Conservation (phyloP, 2,329 filamentous ascomycete genomes). For the Sordariomycetes sp. region DNA sequence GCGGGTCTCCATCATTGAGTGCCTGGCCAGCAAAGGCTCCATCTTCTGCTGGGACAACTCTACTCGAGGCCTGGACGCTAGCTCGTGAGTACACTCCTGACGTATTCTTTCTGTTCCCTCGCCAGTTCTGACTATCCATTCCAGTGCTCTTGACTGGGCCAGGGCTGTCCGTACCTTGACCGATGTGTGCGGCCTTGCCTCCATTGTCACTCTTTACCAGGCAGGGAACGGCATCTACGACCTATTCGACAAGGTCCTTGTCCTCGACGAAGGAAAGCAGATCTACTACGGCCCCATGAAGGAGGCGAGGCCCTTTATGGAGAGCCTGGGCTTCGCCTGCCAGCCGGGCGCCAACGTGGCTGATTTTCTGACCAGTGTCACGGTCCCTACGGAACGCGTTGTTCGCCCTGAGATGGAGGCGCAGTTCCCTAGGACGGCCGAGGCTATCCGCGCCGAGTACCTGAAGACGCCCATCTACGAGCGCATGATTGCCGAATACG, state of each 20-base stretch:
- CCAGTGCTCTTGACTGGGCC: conserved; percentile 41
- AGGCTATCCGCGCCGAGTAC: conserved; percentile 32
- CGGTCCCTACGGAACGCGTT: conserved; percentile 53
- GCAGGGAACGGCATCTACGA: conserved; percentile 58
- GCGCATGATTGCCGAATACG: conserved; percentile 39
- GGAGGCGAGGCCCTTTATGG: conserved; percentile 51
- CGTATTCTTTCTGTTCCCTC: background rate
- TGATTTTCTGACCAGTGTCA: conserved; percentile 54
- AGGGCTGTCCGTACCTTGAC: conserved; percentile 51
- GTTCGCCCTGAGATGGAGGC: conserved; percentile 30
- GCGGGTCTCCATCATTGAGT: conserved; percentile 56
- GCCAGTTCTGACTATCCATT: background rate
- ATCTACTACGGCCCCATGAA: conserved; percentile 49
- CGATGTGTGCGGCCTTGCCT: conserved; percentile 43
- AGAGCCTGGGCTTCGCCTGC: conserved; percentile 49
- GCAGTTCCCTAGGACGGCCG: conserved; percentile 29
- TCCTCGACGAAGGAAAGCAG: conserved; percentile 52
- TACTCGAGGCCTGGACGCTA: conserved; percentile 52
- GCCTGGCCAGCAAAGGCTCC: conserved; percentile 39
- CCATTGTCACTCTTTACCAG: conserved; percentile 55
- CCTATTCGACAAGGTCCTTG: conserved; percentile 56
- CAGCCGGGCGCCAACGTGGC: conserved; percentile 48
- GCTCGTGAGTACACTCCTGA: conserved; percentile 6
- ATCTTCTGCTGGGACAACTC: conserved; percentile 57
- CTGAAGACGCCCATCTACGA: conserved; percentile 34